Evolutionary conservation across 139 green algal genomes (phyloP).

Genomic region (Yamagishiella unicocca): DNA sequence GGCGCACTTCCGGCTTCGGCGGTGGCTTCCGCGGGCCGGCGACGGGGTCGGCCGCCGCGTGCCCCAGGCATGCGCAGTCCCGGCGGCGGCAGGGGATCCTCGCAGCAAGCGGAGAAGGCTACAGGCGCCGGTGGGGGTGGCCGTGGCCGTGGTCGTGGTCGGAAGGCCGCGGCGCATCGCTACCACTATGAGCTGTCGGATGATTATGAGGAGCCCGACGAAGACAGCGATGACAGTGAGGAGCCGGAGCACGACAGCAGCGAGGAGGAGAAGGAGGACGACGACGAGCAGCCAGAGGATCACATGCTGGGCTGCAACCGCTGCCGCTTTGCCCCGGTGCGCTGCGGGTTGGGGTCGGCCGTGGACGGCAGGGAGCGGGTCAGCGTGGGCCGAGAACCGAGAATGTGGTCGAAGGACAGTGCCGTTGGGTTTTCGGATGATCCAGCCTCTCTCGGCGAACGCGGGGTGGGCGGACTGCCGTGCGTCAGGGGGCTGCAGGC

Average conservation of each 20-base stretch:
- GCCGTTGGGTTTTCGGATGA: too few relatives aligned
- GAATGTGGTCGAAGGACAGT: too few relatives aligned
- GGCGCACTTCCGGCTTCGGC: too few relatives aligned
- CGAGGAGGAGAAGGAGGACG: slow-evolving; percentile 13
- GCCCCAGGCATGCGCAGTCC: not conserved
- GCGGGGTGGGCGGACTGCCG: too few relatives aligned
- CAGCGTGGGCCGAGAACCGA: too few relatives aligned
- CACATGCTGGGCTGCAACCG: slow-evolving; percentile 46
- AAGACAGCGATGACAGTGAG: not conserved
- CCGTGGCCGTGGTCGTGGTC: not conserved
- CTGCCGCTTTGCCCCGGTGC: slow-evolving; percentile 43
- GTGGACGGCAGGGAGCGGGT: not conserved
- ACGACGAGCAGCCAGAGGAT: slow-evolving; percentile 26
- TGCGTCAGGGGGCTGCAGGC: too few relatives aligned
- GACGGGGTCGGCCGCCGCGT: not conserved
- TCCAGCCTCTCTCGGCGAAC: too few relatives aligned
- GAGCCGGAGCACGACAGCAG: not conserved
- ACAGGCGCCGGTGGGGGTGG: not conserved
- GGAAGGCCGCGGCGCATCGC: not conserved
- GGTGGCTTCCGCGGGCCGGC: too few relatives aligned
- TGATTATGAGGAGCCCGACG: not conserved
- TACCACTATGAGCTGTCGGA: not conserved
- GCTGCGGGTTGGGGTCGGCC: not conserved
- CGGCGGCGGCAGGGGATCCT: not conserved
- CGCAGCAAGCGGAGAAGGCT: not conserved